Evolutionary conservation across 2,329 filamentous ascomycete species (phyloP), one percentile per base, ranked within the genome.

Genomic region (Chaetomium sp.): DNA sequence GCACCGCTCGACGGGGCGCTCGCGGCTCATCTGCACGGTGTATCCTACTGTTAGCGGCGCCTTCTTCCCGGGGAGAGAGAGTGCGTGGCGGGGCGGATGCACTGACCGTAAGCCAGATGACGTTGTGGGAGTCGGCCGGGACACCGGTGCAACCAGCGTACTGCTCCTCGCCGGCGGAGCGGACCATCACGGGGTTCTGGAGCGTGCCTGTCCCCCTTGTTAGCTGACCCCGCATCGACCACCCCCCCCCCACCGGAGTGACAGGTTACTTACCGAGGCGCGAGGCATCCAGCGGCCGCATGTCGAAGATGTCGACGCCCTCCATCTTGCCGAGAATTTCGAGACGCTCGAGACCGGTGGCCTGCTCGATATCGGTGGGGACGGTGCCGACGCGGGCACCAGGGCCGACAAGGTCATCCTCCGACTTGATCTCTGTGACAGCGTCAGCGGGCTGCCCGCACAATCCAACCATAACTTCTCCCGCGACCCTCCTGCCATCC

Each of bases 241-340:
- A n/a, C n/a, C n/a, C n/a, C n/a, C n/a, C n/a, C n/a, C n/a, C n/a
- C n/a, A n/a, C 16, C 45, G 25, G 35, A 29, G 13, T 4, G 29
- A 19, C 5, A 9, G n/a, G 9, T 57, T 75, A 4, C 83, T 70
- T 84, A 91, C 94, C 94, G 80, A 86, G 87, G 77, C 95, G 89
- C 79, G 90, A 95, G 70, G 94, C 85, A 79, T 98, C 95, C 74
- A 99, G 87, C 69, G 95, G 95, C 80, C 88, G 90, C 95, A 98
- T 97, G 83, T 99, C 93, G 83, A 99, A 99, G 78, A 98, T 85
- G 78, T 99, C 95, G 74, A 97, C 84, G 72, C 95, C 93, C 85
- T 98, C 92, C 90, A 98, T 97, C 88, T 99, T 99, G 82, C 95
- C 95, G 78, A 99, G 85, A 76, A 99, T 95, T 82, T 99, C 95